Percentiles rank a stretch among this genome's conserved stretches.
phyloP scores from a whole-genome alignment of 306 rosid genomes.

The Quercus parvula region DNA sequence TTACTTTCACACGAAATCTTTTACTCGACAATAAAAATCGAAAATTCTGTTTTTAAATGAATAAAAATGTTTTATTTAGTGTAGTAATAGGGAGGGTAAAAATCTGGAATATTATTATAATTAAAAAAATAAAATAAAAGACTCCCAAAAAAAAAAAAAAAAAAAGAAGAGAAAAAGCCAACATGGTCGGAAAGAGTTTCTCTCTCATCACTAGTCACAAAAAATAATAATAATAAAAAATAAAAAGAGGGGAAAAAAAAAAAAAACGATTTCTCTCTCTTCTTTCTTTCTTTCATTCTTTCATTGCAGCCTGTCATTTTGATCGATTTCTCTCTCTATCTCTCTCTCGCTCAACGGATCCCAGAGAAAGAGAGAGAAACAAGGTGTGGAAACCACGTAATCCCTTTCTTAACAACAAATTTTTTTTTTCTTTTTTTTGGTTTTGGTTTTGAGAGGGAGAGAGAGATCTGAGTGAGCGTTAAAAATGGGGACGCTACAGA shows the following conservation, averaged over 20 bases:
- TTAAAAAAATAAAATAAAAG: no score
- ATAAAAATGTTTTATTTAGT: no score
- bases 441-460: constrained; percentile 15
- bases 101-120: no score
- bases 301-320: constrained; percentile 13
- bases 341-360: constrained; percentile 12
- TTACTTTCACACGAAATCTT: no score
- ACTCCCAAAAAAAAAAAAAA: not conserved
- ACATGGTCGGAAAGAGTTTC: constrained; percentile 25
- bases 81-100: no score
- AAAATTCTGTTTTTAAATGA: no score
- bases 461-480: constrained; percentile 34
- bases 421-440: no score
- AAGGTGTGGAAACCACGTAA: constrained; percentile 42
- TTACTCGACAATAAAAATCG: no score
- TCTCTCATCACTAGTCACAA: not conserved
- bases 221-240: not conserved
- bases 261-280: not conserved
- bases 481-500: constrained; percentile 88
- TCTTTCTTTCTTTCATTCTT: constrained; percentile 16
- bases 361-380: constrained; percentile 33
- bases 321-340: constrained; percentile 29
- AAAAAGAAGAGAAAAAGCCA: not conserved
- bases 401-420: no score
- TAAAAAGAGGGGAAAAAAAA: not conserved